These are phyloP conservation scores for Aspergillus uvarum DNA, from an alignment of 2,329 filamentous ascomycete genomes.

Conservation along the genomic window DNA sequence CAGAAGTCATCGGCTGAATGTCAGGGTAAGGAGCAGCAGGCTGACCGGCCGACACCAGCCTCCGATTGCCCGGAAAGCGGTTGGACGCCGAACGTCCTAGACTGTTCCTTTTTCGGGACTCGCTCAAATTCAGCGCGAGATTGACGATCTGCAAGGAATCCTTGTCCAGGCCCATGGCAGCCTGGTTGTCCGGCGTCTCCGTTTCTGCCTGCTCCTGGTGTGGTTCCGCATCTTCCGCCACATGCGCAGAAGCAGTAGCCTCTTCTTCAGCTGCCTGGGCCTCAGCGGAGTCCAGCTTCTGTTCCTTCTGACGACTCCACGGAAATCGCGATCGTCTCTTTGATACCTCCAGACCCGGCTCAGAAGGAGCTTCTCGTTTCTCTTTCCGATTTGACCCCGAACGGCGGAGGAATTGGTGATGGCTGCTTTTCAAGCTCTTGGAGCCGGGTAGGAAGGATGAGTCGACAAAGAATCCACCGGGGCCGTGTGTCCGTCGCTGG, in stretches of 20 bases:
- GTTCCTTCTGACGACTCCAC: constrained; percentile 35
- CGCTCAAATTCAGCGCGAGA: constrained; percentile 84
- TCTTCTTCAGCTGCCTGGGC: constrained; percentile 11
- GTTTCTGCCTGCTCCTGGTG: constrained; percentile 15
- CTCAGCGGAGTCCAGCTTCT: constrained; percentile 21
- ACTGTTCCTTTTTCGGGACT: constrained; percentile 65
- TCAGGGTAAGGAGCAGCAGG: constrained; percentile 23
- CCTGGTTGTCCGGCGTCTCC: constrained; percentile 12
- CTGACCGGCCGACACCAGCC: constrained; percentile 31
- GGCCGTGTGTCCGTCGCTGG: constrained; percentile 31
- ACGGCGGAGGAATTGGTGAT: constrained; percentile 24
- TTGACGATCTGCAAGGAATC: constrained; percentile 90
- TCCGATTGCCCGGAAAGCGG: constrained; percentile 45
- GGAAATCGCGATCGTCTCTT: constrained; percentile 39
- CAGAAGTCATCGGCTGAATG: constrained; percentile 18
- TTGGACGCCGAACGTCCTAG: constrained; percentile 55
- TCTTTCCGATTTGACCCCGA: constrained; percentile 35
- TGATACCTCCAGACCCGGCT: constrained; percentile 26
- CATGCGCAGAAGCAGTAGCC: constrained; percentile 12
- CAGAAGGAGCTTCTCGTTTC: constrained; percentile 43
- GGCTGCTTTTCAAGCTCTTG: constrained; percentile 26
- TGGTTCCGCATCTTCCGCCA: constrained; percentile 14
- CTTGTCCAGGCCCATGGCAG: constrained; percentile 55
- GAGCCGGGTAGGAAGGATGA: constrained; percentile 34
- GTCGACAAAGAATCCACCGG: constrained; percentile 50